Base-by-base conservation (phyloP, 768 basidiomycete species). In the Agrocybe pediades region DNA sequence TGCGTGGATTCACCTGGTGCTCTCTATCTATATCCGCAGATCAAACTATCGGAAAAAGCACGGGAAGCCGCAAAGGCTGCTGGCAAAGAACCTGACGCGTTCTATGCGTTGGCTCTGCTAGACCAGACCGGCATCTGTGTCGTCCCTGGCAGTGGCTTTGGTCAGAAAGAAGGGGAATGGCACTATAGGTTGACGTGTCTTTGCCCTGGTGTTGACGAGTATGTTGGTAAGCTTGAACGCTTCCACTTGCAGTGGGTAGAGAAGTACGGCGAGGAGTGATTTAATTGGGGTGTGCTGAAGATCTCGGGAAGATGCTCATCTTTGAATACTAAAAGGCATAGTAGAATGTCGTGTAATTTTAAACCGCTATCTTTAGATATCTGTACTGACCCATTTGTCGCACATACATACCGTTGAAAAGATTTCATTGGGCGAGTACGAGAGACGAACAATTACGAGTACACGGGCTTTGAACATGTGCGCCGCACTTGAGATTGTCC, bases 141-240 rank as follows among this genome's bases (percentile, higher is more conserved):
- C 19, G 91, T 98, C 4, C 92, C 95, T 5, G 96, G 96, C 0
- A 87, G 86, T 44, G 96, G 96, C 1, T 99, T 99, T 68, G 95
- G 95, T 4, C 95, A 98, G 75, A 88, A 81, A 71, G 86, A 89
- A 46, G 93, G 90, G 21, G 88, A 95, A 64, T 87, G 85, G 72
- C 96, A 99, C 71, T 88, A 97, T 67, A 76, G 96, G 29, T 72
- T 98, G 68, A 99, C 97, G 7, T 97, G 96, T 63, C 73, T 98
- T 59, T 97, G 95, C 63, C 95, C 94, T 2, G 93, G 92, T 36
- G 92, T 93, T 16, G 95, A 96, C 41, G 93, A 95, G 62, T 98
- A 95, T 66, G 89, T 96, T 8, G 78, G 79, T 27, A 88, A 91
- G 64, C 76, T 98, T 43, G 94, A 93, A 73, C 56, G 58, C 7